Conservation (phyloP, 805 yeast genomes). For the Ogataea philodendri region DNA sequence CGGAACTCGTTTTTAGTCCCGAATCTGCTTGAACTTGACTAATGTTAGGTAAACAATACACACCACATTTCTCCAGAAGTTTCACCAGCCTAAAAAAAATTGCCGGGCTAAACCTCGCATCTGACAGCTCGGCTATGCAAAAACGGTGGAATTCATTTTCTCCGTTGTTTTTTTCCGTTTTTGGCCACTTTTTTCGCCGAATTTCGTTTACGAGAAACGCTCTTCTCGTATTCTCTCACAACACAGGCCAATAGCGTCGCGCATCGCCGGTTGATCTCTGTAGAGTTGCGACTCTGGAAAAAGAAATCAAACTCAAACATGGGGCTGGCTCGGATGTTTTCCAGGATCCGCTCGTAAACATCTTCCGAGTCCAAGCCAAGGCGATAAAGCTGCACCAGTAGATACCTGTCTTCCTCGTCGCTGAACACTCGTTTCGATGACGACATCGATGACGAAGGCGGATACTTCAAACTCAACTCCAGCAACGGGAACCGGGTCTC, state of each 20-base stretch:
- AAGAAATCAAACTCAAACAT: constrained; percentile 86
- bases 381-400: constrained; percentile 74
- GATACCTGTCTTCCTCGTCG: constrained; percentile 88
- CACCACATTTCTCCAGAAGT: too few species aligned
- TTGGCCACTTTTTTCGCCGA: not conserved
- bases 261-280: constrained; percentile 81
- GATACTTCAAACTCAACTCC: constrained; percentile 68
- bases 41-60: too few species aligned
- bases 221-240: constrained; percentile 62
- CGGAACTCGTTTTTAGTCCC: too few species aligned
- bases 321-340: constrained; percentile 69
- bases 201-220: constrained; percentile 8
- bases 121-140: too few species aligned
- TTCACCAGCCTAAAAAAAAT: too few species aligned
- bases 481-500: constrained; percentile 68
- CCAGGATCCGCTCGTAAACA: constrained; percentile 74
- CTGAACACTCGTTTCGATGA: constrained; percentile 50
- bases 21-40: too few species aligned
- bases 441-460: constrained; percentile 60
- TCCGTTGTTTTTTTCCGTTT: constrained; percentile 2
- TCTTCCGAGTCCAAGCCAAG: constrained; percentile 80
- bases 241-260: constrained; percentile 73
- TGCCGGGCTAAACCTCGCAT: not conserved
- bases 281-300: constrained; percentile 72
- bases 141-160: constrained; percentile 1